Conservation (phyloP, 306 rosid genomes). For the Chamaecrista fasciculata region DNA sequence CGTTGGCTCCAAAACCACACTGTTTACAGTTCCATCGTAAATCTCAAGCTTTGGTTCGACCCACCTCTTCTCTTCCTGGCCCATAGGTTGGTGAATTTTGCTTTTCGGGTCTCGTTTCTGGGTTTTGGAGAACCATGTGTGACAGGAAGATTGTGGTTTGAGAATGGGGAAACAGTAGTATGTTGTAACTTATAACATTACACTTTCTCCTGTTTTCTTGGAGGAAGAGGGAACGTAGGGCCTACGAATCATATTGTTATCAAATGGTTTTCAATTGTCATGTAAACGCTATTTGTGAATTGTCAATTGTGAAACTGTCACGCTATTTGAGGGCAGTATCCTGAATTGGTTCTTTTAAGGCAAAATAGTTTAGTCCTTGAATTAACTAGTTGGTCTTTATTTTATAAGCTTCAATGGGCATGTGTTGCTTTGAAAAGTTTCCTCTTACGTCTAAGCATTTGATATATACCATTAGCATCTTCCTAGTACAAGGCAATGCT, state of each 20-base stretch:
- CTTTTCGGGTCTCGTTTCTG: neutral
- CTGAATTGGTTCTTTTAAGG: neutral
- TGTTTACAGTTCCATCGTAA: conserved; percentile 24
- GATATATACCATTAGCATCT: neutral
- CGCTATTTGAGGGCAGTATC: neutral
- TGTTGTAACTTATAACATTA: neutral
- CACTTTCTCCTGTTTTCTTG: neutral
- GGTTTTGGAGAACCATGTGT: neutral
- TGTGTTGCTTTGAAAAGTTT: neutral
- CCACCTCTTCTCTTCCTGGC: neutral
- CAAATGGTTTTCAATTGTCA: neutral
- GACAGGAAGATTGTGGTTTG: neutral
- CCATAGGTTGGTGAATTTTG: conserved; percentile 29
- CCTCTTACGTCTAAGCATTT: neutral
- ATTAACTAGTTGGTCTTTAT: neutral
- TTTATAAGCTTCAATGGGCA: neutral
- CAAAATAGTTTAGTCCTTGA: neutral
- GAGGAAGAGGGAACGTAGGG: neutral
- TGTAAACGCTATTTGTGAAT: conserved; percentile 28
- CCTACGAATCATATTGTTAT: neutral
- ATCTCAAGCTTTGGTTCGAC: conserved; percentile 15
- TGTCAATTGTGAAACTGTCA: conserved; percentile 2
- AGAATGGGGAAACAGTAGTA: neutral
- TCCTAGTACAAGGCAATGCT: neutral
- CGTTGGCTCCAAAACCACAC: conserved; percentile 9